Evolutionary conservation across 305 asterid genomes (phyloP), one percentile per base, ranked within the genome.

Genomic region (Fraxinus dipetala): DNA sequence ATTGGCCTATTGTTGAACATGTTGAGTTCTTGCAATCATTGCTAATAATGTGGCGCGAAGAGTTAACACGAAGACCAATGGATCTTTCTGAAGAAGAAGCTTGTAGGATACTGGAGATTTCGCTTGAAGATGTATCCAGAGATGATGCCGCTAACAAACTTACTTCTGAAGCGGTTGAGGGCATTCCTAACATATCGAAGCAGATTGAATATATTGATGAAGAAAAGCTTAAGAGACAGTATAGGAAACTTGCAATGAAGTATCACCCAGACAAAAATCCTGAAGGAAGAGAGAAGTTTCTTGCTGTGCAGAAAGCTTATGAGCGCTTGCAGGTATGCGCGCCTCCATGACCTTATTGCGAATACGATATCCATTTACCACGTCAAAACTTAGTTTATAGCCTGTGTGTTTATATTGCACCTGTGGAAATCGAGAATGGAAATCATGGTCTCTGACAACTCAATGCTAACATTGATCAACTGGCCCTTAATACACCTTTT

Each of bases 41-140:
- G 91, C 88, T 96, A 81, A 96, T 90, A 76, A 93, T 94, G 99
- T 96, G 99, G 99, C 93, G 98, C 11, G 98, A 96, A 85, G 98
- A 96, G 90, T 87, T 96, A 87, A 94, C 98, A 43, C 92, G 99
- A 85, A 96, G 95, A 83, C 99, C 98, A 38, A 96, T 96, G 99
- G 98, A 96, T 89, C 97, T 96, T 84, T 96, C 99, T 75, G 99
- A 96, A 90, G 98, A 91, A 90, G 97, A 91, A 90, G 99, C 98
- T 78, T 93, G 98, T 86, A 94, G 89, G 89, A 91, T 93, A 88
- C 88, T 96, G 85, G 98, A 96, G 89, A 94, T 96, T 73, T 91
- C 98, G 69, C 86, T 93, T 82, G 97, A 94, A 72, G 99, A 96
- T 83, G 97, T 96, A 83, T 86, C 94, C 79, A 92, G 94, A 85